Evolutionary conservation across 306 rosid species (phyloP).

Genomic region (Aeschynomene evenia): DNA sequence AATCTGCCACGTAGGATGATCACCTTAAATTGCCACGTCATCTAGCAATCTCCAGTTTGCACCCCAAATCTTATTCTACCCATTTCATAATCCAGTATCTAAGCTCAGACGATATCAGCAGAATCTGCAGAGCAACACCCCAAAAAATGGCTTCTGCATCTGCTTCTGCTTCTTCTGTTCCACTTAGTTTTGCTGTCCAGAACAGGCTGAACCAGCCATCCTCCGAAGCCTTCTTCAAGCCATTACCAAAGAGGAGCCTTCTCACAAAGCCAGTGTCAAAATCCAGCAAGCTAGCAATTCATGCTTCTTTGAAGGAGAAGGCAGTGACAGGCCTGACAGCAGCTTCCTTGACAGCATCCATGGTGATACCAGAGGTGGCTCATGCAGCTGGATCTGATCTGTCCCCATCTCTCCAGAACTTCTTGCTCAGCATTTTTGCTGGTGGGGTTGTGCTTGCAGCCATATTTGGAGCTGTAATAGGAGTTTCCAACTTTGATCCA

Average conservation of each 20-base stretch:
- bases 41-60: conserved; percentile 15
- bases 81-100: conserved; percentile 4
- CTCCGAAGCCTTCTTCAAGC: conserved; percentile 29
- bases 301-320: conserved; percentile 68
- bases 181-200: conserved; percentile 30
- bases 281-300: conserved; percentile 33
- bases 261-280: conserved; percentile 33
- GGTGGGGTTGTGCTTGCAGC: conserved; percentile 65
- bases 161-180: conserved; percentile 25
- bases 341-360: conserved; percentile 63
- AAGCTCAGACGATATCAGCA: not conserved
- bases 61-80: conserved; percentile 7
- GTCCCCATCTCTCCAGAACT: conserved; percentile 73
- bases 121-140: conserved; percentile 6
- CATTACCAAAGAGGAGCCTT: conserved; percentile 23
- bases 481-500: conserved; percentile 40
- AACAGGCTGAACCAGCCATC: conserved; percentile 35
- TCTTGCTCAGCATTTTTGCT: conserved; percentile 66
- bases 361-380: conserved; percentile 75
- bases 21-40: conserved; percentile 29
- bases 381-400: conserved; percentile 60
- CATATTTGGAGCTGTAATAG: conserved; percentile 57
- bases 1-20: conserved; percentile 33
- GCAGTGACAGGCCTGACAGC: conserved; percentile 56
- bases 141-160: conserved; percentile 38